Evolutionary conservation across 2,329 filamentous ascomycete species (phyloP), one percentile per base, ranked within the genome.

Genomic region (Cercospora zeae-maydis): DNA sequence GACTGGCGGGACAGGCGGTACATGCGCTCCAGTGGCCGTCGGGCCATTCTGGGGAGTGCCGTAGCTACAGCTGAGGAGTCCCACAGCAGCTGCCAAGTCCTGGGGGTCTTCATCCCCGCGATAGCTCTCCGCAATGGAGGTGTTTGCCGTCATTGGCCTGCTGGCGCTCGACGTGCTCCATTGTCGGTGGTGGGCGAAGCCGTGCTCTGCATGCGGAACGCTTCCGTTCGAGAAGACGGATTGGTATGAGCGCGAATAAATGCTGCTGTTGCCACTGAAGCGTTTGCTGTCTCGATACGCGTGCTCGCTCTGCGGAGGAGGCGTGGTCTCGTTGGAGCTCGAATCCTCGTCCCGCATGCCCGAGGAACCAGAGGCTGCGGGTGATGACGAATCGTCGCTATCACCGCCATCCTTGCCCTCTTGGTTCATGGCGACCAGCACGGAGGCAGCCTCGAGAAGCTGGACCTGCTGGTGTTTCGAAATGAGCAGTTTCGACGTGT

Each of bases 381-480:
- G 92, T 19, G 93, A 96, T 34, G 91, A 95, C 36, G 92, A 93
- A 58, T 88, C 82, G 73, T 96, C 92, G 77, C 91, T 96, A 66
- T 87, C 84, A 71, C 86, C 87, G 71, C 4, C 86, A 5, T 52
- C 87, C 42, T 83, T 80, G 53, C 82, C 83, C 66, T 89, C 83
- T 62, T 80, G 75, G 73, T 87, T 97, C 93, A 99, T 98, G 73
- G 88, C 88, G 63, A 98, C 89, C 68, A 99, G 83, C 58, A 98
- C 95, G n/a, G 92, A 96, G 39, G 95, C 95, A 42, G 95, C 95
- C 79, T 99, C 95, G 64, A 99, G 85, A 64, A 99, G 85, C 78
- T 99, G 95, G 58, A 99, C 95, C 81, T 99, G 95, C 80, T 99
- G 95, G 78, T 99, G 95, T 84, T 99, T 99, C 72, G 93, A 98